Evolutionary conservation across 1,284 basidiomycete species (phyloP), one percentile per base, ranked within the genome.

Genomic region (Papiliotrema laurentii): DNA sequence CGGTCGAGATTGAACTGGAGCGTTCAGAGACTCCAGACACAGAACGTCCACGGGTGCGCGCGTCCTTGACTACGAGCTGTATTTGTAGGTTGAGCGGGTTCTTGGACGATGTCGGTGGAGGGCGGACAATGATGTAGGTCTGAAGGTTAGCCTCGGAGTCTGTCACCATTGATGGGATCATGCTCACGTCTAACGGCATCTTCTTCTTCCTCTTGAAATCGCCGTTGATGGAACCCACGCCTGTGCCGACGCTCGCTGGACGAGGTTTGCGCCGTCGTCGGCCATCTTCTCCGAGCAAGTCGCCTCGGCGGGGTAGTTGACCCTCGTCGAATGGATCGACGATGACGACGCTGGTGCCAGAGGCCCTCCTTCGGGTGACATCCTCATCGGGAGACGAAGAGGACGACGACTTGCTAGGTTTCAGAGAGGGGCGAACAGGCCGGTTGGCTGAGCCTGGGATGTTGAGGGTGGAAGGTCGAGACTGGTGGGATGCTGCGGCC

Each of bases 71-170:
- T 9, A 96, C 86, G 27, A 97, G 83, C 71, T 97, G 93, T 5
- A 97, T 85, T 69, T 97, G 93, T 1, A 97, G 79, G 69, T 94
- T 96, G 42, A 94, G 78, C 0, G 91, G 89, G 61, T 96, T 90
- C 59, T 87, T 87, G 14, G 85, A 81, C 0, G 90, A 86, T 1
- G 89, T 89, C 1, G 71, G 68, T 9, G 70, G 69, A 6, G 71
- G 71, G 48, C 65, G 63, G 55, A 73, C 70, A 18, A 74, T 70
- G 22, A 74, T 64, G 38, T 89, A 90, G 0, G 85, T 88, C 88
- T 92, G 64, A 13, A 51, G 45, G 55, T 49, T 26, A 39, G 13
- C n/a, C n/a, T n/a, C n/a, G n/a, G n/a, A n/a, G n/a, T n/a, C n/a
- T n/a, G n/a, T n/a, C n/a, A n/a, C n/a, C n/a, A n/a, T n/a, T n/a